Conservation (phyloP, 164 flowering plant species). For the Sedum album region DNA sequence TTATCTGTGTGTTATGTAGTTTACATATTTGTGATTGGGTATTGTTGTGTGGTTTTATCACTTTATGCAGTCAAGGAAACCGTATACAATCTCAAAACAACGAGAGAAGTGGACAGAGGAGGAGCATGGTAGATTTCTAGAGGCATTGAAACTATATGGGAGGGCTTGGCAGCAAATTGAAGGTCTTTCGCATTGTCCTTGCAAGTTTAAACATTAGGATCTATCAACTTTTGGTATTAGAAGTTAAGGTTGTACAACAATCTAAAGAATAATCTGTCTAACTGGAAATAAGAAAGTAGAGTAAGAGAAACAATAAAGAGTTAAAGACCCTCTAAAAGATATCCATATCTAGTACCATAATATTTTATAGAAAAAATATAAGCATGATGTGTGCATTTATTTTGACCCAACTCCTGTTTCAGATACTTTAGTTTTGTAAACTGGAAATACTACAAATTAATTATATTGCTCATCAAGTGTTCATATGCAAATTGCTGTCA, state of each 20-base stretch:
- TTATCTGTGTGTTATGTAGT: neutral
- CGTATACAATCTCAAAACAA: conserved; percentile 87
- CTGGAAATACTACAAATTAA: neutral
- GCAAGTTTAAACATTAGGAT: neutral
- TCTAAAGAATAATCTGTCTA: neutral
- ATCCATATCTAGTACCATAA: neutral
- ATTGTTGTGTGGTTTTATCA: neutral
- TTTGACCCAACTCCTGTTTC: too few relatives aligned
- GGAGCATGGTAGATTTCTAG: conserved; percentile 86
- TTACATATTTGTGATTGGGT: neutral
- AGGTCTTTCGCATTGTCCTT: conserved; percentile 37
- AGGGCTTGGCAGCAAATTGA: conserved; percentile 98
- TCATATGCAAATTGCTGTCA: neutral
- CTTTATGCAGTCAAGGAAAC: conserved; percentile 72
- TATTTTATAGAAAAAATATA: too few relatives aligned
- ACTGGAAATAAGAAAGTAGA: too few relatives aligned
- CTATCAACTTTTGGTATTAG: neutral
- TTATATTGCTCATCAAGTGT: neutral
- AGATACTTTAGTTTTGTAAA: neutral
- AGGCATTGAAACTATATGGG: conserved; percentile 87
- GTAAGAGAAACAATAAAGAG: neutral
- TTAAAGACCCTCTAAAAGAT: too few relatives aligned
- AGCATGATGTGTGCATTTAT: too few relatives aligned
- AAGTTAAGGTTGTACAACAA: neutral
- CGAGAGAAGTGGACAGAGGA: conserved; percentile 97